Evolutionary conservation across 2,329 filamentous ascomycete genomes (phyloP), one percentile per base, ranked within the genome.

Genomic region (Alternaria novae-zelandiae): DNA sequence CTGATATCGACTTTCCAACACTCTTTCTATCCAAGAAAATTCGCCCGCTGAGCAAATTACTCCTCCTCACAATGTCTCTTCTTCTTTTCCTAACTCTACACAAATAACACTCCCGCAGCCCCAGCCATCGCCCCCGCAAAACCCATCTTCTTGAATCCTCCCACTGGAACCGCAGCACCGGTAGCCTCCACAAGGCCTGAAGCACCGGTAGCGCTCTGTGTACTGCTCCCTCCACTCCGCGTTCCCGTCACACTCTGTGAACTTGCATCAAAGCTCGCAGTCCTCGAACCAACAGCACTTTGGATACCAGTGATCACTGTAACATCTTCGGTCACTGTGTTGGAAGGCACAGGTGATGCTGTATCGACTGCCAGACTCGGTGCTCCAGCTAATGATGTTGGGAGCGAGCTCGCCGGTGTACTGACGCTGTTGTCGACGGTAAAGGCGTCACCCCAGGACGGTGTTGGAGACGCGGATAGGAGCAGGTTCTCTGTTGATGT

Each of bases 61-160:
- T 5, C n/a, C 3, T 21, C 25, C 11, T 12, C n/a, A 9, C 8
- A 41, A 10, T 10, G 4, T n/a, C 2, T 8, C 9, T 17, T 11
- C 26, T 17, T 17, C 5, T 15, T 25, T 3, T 15, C 17, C n/a
- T n/a, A n/a, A 41, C 15, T 20, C 63, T 50, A 71, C 8, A 70
- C 30, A 43, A 71, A 63, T 41, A 72, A 17, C 26, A 68, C 63
- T 1, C 69, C 70, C 12, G 65, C 70, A n/a, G 68, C 69, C 13
- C 70, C 69, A 9, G 62, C 68, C 50, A 70, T 50, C 6, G 55
- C 69, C 2, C 70, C 70, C 9, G 46, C 66, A 23, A 69, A 28
- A 4, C 66, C 65, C 69, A 71, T 67, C 56, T 61, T 67, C 54
- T 57, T 64, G 6, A 49, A 26, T 1, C 51, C 57, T 13, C 21